Base-by-base conservation (phyloP, 2,329 filamentous ascomycete species). In the Colletotrichum godetiae region DNA sequence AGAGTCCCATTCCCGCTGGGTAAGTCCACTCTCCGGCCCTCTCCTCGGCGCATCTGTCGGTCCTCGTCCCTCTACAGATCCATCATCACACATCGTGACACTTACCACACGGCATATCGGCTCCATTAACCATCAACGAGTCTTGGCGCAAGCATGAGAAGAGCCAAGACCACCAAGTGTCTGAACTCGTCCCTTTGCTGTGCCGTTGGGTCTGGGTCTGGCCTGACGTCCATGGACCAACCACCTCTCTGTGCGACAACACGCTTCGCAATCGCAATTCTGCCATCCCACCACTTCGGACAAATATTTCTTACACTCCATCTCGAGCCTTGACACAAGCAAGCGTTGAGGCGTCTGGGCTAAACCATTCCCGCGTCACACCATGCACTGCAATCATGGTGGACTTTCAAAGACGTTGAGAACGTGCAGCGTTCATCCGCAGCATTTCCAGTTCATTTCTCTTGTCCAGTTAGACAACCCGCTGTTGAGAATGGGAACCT, bases 211-310 rank as follows among this genome's bases (percentile, higher is more conserved):
- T 27, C 27, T 27, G 27, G 27, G 27, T 27, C 27, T 27, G 27
- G 2, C 37, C 37, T 49, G 35, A 29, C 8, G 22, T 13, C 33
- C 24, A 58, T 72, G 42, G 63, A 58, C 65, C 69, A 68, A 68
- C 57, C 63, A 49, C 53, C 2, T 31, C 4, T 31, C 19, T 31
- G 13, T 24, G 27, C n/a, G n/a, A 22, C 55, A n/a, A 62, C 37
- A 58, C 37, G 13, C 52, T 10, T 61, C 58, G 29, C 49, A 37
- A 33, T 52, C 37, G 58, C 59, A 53, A 42, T 72, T 19, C 35
- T 37, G 52, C 57, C 52, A 31, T 72, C 29, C 35, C 52, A 58
- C 57, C 52, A 31, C 53, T 59, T 35, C 31, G 31, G 37, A 24
- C 57, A 27, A 31, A n/a, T 29, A 29, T 59, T 66, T 27, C 49